A percentile compares a stretch with the other conserved stretches of the same genome.
phyloP scores from a whole-genome alignment of 2,329 filamentous ascomycete genomes.

The Thelonectria discophora region DNA sequence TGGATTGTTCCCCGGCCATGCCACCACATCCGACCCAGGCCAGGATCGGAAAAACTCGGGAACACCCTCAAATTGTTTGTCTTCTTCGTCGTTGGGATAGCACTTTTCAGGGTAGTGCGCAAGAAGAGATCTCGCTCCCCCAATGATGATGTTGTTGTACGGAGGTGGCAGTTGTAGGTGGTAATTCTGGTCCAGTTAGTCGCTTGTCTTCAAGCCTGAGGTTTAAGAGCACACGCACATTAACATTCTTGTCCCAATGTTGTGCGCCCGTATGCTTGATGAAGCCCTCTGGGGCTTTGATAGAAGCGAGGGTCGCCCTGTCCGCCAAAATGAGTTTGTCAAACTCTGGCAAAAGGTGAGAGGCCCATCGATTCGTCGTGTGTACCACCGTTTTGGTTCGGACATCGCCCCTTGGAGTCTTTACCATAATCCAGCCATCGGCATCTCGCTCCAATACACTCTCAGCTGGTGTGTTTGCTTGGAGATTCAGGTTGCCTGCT shows the following conservation, averaged over 20 bases:
- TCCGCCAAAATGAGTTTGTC: constrained; percentile 18
- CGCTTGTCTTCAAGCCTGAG: too few relatives aligned
- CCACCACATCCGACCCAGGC: constrained; percentile 9
- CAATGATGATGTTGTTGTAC: constrained; percentile 22
- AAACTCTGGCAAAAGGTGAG: constrained; percentile 20
- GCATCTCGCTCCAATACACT: constrained; percentile 17
- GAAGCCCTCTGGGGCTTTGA: constrained; percentile 19
- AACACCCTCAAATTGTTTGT: constrained; percentile 18
- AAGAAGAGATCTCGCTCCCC: constrained; percentile 19
- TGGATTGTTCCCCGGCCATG: constrained; percentile 9
- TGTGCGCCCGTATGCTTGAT: constrained; percentile 23
- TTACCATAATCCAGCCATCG: constrained; percentile 12
- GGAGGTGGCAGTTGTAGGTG: constrained; percentile 20
- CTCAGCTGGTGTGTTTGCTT: constrained; percentile 17
- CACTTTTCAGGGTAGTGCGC: constrained; percentile 14
- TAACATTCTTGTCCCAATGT: constrained; percentile 24
- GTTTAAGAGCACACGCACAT: neutral
- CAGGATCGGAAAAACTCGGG: constrained; percentile 20
- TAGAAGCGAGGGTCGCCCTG: constrained; percentile 14
- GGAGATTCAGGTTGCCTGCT: constrained; percentile 19
- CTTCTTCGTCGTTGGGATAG: constrained; percentile 19
- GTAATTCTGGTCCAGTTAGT: constrained; percentile 20
- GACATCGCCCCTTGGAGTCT: constrained; percentile 20
- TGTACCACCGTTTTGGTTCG: constrained; percentile 14
- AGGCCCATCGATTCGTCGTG: constrained; percentile 23